Evolutionary conservation across 768 basidiomycete species (phyloP).

Genomic region (Phaffia tasmanica): DNA sequence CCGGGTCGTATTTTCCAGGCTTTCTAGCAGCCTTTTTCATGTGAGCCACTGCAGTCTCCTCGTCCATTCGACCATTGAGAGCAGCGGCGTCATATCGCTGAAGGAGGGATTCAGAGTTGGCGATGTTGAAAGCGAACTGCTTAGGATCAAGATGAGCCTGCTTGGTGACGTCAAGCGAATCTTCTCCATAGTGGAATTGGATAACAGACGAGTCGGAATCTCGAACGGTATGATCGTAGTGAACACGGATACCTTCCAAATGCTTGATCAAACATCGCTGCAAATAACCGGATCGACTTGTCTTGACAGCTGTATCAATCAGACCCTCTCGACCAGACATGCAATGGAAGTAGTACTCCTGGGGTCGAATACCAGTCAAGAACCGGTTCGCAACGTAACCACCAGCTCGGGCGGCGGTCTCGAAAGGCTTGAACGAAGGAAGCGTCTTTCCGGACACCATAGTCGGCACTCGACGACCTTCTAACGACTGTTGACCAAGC

Average conservation of each 20-base stretch:
- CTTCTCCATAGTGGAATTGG: conserved; percentile 95
- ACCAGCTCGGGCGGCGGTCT: conserved; percentile 95
- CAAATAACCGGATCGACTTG: conserved; percentile 92
- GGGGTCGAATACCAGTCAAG: conserved; percentile 92
- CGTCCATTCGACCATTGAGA: conserved; percentile 48
- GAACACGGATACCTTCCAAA: conserved; percentile 87
- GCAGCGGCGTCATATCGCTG: conserved; percentile 54
- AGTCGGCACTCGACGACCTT: conserved; percentile 94
- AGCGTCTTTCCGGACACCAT: conserved; percentile 99
- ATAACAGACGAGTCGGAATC: conserved; percentile 86
- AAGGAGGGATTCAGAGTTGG: conserved; percentile 69
- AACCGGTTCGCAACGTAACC: conserved; percentile 97
- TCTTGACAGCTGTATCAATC: conserved; percentile 98
- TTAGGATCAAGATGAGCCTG: conserved; percentile 70
- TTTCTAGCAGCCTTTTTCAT: conserved; percentile 79
- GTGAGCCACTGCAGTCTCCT: conserved; percentile 55
- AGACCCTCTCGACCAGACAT: conserved; percentile 99
- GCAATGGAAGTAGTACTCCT: conserved; percentile 99
- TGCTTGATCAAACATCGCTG: conserved; percentile 98
- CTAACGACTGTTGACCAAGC: conserved; percentile 92
- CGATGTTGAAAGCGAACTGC: conserved; percentile 84
- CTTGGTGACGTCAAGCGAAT: conserved; percentile 89
- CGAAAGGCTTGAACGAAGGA: conserved; percentile 91
- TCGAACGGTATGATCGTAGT: conserved; percentile 96
- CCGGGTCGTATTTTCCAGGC: conserved; percentile 55